Evolutionary conservation across 768 basidiomycete species (phyloP), one percentile per base, ranked within the genome.

Genomic region (Ephemerocybe angulata): DNA sequence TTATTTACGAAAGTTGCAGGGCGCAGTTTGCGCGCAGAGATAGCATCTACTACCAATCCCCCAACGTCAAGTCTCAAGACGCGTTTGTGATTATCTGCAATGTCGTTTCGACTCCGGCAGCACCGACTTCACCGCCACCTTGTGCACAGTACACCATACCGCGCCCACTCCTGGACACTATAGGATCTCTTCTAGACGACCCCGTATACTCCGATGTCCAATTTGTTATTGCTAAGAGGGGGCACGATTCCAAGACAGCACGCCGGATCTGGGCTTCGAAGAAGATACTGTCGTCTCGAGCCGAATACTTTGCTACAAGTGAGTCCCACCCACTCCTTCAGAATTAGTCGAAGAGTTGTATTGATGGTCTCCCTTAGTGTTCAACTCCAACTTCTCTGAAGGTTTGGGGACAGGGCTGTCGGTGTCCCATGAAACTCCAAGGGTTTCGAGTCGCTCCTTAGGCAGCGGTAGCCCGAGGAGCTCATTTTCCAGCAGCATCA

Each of bases 171-270:
- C 64, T 93, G 37, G 81, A 85, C 59, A 83, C 84, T 13, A 75
- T 93, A n/a, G 92, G 91, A 4, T 70, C 76, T 29, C 70, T 93
- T 24, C 73, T 93, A 10, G 86, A 93, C 61, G 88, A 93, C 62
- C 87, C 87, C n/a, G 65, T 80, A 12, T 93, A 93, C 61, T 91
- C 91, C 5, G 91, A 94, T 62, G 82, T 93, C 17, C 85, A 87
- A 65, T 93, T 94, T 59, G 72, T 92, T 19, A 71, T 93, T 28
- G 87, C 88, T 0, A 62, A 67, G 47, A 67, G 70, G 42, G 63
- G 66, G 2, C 70, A 73, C 40, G 71, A 71, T 29, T 64, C 75
- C 30, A 67, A 67, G 22, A 66, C 73, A 25, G 70, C 71, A 15
- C 67, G 69, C 22, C 74, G 70, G 38, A 88, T 94, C 58, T 88